phyloP scores from a whole-genome alignment of 345 rosid genomes.

The Xanthoceras sorbifolium region DNA sequence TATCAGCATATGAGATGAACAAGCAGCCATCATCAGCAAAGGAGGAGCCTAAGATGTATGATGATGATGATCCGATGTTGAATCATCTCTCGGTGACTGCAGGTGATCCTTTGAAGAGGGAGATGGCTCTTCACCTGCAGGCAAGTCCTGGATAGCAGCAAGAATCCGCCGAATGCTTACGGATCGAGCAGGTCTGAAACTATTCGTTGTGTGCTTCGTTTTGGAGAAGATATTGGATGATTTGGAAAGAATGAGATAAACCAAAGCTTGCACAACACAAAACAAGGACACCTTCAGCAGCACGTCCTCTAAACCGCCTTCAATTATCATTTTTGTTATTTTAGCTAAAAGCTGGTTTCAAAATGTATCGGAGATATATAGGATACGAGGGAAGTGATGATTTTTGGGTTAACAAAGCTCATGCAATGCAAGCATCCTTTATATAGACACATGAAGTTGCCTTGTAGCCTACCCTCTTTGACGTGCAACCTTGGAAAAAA shows the following conservation, averaged over 20 bases:
- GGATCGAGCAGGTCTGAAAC: conserved; percentile 57
- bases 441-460: neutral
- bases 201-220: conserved; percentile 26
- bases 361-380: too few relatives aligned
- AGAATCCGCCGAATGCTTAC: conserved; percentile 47
- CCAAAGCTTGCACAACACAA: conserved; percentile 55
- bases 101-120: conserved; percentile 28
- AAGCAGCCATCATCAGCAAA: neutral
- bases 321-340: conserved; percentile 34
- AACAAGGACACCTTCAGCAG: conserved; percentile 49
- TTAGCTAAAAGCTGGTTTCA: neutral
- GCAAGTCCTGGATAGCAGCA: conserved; percentile 47
- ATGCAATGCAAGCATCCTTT: neutral
- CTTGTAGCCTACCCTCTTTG: conserved; percentile 3
- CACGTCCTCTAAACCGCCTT: conserved; percentile 41
- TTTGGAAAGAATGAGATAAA: conserved; percentile 59
- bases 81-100: conserved; percentile 17
- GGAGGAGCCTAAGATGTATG: neutral
- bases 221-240: conserved; percentile 65
- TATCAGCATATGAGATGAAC: too few relatives aligned
- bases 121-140: conserved; percentile 39
- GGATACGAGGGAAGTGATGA: too few relatives aligned
- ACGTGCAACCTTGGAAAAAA: conserved; percentile 6
- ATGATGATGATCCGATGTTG: neutral
- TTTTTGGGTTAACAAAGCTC: neutral